These are phyloP conservation scores for Passalora sequoiae DNA, from an alignment of 2,329 filamentous ascomycete species.

Conservation along the genomic window DNA sequence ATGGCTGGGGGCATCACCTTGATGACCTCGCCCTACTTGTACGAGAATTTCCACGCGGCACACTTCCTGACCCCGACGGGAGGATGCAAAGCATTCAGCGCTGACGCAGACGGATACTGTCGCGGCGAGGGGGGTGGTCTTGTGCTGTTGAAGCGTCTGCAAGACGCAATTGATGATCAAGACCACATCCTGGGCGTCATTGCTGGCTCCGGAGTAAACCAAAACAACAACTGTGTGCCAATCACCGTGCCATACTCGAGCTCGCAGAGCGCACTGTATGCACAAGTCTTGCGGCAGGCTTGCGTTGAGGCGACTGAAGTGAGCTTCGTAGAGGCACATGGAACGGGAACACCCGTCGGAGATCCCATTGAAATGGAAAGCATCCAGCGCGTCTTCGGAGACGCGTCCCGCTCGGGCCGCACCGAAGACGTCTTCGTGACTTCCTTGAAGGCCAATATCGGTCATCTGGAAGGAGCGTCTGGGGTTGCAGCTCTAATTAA, in stretches of 20 bases:
- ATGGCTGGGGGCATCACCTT: slow-evolving; percentile 37
- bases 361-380: slow-evolving; percentile 13
- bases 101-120: slow-evolving; percentile 31
- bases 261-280: slow-evolving; percentile 6
- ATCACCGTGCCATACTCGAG: slow-evolving; percentile 22
- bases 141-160: slow-evolving; percentile 30
- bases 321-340: slow-evolving; percentile 14
- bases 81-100: slow-evolving; percentile 34
- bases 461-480: slow-evolving; percentile 34
- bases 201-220: slow-evolving; percentile 24
- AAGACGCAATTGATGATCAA: slow-evolving; percentile 30
- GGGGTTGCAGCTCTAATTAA: slow-evolving; percentile 34
- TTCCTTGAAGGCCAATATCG: slow-evolving; percentile 34
- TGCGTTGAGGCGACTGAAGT: slow-evolving; percentile 9
- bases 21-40: slow-evolving; percentile 23
- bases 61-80: slow-evolving; percentile 32
- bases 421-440: slow-evolving; percentile 24
- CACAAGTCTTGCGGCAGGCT: slow-evolving; percentile 7
- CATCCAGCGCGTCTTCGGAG: slow-evolving; percentile 5
- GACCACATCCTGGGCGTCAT: slow-evolving; percentile 31
- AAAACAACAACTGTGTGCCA: slow-evolving; percentile 25
- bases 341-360: slow-evolving; percentile 15
- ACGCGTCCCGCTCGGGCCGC: not conserved
- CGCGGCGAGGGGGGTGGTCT: slow-evolving; percentile 26
- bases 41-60: slow-evolving; percentile 34